Evolutionary conservation across 2,329 filamentous ascomycete genomes (phyloP).

Genomic region (Emydomyces testavorans): DNA sequence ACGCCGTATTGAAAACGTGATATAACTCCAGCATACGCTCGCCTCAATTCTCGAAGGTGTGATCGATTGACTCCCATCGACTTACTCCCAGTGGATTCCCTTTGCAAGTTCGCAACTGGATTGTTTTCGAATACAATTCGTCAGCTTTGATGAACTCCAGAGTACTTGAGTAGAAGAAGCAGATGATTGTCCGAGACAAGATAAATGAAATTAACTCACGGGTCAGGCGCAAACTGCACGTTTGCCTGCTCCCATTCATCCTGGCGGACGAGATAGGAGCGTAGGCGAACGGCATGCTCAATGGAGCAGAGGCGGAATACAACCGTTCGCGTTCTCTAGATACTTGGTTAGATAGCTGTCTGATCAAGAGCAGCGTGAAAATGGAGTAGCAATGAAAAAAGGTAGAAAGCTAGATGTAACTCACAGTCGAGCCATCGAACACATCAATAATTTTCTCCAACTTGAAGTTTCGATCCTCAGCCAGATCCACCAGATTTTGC

Average conservation of each 20-base stretch:
- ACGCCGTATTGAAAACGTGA: not conserved
- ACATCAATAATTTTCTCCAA: slow-evolving; percentile 38
- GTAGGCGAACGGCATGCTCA: slow-evolving; percentile 38
- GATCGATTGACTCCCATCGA: not conserved
- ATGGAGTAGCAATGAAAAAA: not conserved
- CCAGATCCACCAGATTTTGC: slow-evolving; percentile 25
- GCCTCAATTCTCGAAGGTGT: not conserved
- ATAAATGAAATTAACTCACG: slow-evolving; percentile 22
- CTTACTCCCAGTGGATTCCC: slow-evolving; percentile 13
- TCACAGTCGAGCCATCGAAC: slow-evolving; percentile 33
- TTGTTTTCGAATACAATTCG: not conserved
- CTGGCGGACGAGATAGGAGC: slow-evolving; percentile 29
- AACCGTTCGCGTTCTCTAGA: slow-evolving; percentile 25
- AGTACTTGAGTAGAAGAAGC: too few species aligned
- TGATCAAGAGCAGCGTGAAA: not conserved
- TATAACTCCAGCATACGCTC: not conserved
- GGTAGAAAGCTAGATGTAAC: slow-evolving; percentile 15
- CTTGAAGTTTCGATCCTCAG: slow-evolving; percentile 31
- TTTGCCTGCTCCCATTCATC: slow-evolving; percentile 39
- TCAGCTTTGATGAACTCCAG: not conserved
- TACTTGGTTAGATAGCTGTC: not conserved
- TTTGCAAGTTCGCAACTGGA: slow-evolving; percentile 12
- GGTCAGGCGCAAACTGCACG: slow-evolving; percentile 35
- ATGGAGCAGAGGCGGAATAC: slow-evolving; percentile 41
- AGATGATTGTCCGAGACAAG: too few species aligned